Evolutionary conservation across 371 early-diverging fungal genomes (phyloP).

Genomic region (Chytridium lagenaria): DNA sequence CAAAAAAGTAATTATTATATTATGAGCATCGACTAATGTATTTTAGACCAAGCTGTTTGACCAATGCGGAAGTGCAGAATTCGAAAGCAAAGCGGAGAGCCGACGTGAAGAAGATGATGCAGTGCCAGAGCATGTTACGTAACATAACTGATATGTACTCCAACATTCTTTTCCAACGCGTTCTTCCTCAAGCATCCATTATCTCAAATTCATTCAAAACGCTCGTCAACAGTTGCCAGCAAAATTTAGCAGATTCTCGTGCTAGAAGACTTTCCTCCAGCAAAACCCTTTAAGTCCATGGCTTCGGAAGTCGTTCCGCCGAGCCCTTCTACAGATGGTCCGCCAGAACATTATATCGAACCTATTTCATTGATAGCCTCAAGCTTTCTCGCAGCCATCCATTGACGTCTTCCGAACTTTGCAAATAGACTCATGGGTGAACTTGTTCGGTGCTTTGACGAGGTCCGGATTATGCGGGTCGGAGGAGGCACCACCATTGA

Average conservation of each 20-base stretch:
- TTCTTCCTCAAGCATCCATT: constrained; percentile 51
- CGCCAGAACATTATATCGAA: neutral
- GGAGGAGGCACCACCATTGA: constrained; percentile 40
- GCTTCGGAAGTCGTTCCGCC: neutral
- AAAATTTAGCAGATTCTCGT: neutral
- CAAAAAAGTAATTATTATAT: too few species aligned
- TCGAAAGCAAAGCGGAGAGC: constrained; percentile 43
- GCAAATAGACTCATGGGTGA: constrained; percentile 41
- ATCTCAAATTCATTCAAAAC: neutral
- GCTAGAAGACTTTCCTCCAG: neutral
- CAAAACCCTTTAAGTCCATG: neutral
- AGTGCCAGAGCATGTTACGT: constrained; percentile 79
- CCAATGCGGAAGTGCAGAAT: neutral
- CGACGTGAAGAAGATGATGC: constrained; percentile 73
- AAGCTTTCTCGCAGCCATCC: constrained; percentile 41
- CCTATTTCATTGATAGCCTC: neutral
- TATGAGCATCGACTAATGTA: constrained; percentile 31
- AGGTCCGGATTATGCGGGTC: constrained; percentile 36
- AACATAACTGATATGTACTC: constrained; percentile 73
- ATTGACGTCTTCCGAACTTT: constrained; percentile 45
- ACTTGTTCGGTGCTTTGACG: constrained; percentile 37
- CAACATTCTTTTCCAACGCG: constrained; percentile 60
- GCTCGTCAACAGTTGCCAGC: constrained; percentile 14
- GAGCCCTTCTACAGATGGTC: neutral
- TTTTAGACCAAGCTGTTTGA: constrained; percentile 4